These are phyloP conservation scores for Eimeria falciformis DNA, from an alignment of 169 alveolate species.

Conservation along the genomic window DNA sequence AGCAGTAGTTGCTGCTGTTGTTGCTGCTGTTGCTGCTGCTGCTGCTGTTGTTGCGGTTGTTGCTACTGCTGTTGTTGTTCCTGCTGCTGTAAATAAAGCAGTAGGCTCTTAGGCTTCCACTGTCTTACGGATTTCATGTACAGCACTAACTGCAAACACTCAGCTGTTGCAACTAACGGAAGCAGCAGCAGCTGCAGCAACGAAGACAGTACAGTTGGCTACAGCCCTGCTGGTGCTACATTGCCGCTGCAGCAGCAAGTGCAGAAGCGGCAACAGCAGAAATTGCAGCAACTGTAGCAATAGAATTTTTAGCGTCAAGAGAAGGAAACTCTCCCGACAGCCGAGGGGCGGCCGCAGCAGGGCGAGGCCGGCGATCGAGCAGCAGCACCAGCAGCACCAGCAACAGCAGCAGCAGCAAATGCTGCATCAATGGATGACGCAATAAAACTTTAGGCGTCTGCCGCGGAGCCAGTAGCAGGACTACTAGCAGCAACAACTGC, in stretches of 20 bases:
- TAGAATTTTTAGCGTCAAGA: neutral
- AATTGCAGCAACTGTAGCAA: neutral
- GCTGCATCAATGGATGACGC: neutral
- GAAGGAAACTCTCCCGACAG: neutral
- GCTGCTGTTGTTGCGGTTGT: neutral
- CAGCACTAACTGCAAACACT: neutral
- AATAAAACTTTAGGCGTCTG: neutral
- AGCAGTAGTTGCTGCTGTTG: neutral
- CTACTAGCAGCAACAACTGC: neutral
- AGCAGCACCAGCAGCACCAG: slow-evolving; percentile 4
- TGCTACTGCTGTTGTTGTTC: neutral
- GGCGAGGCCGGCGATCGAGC: neutral
- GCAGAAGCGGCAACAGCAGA: neutral
- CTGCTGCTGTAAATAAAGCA: neutral
- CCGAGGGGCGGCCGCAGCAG: neutral
- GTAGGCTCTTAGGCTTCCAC: neutral
- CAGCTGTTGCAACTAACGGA: neutral
- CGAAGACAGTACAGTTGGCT: neutral
- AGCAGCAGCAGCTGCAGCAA: neutral
- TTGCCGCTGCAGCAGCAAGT: neutral
- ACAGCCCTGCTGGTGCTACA: neutral
- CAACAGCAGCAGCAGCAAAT: neutral
- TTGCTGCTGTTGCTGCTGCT: neutral
- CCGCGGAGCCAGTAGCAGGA: neutral
- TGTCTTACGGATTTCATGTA: neutral